These are phyloP conservation scores for Aspergillus sp. DNA, from an alignment of 2,329 filamentous ascomycete genomes.

Conservation along the genomic window DNA sequence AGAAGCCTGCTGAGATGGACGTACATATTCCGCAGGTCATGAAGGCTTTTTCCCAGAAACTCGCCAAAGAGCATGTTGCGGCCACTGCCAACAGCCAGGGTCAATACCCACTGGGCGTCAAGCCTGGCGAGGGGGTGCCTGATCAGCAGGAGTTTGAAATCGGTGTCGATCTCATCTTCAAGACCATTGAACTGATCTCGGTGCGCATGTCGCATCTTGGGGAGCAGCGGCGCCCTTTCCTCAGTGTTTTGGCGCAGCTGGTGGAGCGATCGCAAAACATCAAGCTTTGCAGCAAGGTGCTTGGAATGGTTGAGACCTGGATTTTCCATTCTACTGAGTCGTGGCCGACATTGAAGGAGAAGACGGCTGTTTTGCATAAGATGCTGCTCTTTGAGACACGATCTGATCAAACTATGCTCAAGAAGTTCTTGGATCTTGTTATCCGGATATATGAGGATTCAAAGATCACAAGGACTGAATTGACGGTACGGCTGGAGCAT, in stretches of 20 bases:
- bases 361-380: constrained; percentile 97
- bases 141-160: constrained; percentile 74
- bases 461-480: constrained; percentile 87
- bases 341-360: constrained; percentile 96
- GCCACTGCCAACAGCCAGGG: constrained; percentile 53
- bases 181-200: constrained; percentile 88
- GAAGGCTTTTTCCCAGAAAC: constrained; percentile 86
- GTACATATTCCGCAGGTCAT: constrained; percentile 80
- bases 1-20: constrained; percentile 81
- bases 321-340: constrained; percentile 92
- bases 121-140: constrained; percentile 40
- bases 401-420: constrained; percentile 73
- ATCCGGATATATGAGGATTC: constrained; percentile 98
- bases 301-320: constrained; percentile 92
- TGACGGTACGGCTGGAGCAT: constrained; percentile 95
- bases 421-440: constrained; percentile 89
- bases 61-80: constrained; percentile 87
- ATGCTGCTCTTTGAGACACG: constrained; percentile 94
- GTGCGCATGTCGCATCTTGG: constrained; percentile 87
- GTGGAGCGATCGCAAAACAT: constrained; percentile 92
- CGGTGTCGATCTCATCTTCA: constrained; percentile 86
- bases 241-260: constrained; percentile 88
- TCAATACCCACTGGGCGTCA: constrained; percentile 33
- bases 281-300: constrained; percentile 80
- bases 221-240: constrained; percentile 83